phyloP scores from a whole-genome alignment of 495 filamentous ascomycete species.

The Polyplosphaeria fusca region DNA sequence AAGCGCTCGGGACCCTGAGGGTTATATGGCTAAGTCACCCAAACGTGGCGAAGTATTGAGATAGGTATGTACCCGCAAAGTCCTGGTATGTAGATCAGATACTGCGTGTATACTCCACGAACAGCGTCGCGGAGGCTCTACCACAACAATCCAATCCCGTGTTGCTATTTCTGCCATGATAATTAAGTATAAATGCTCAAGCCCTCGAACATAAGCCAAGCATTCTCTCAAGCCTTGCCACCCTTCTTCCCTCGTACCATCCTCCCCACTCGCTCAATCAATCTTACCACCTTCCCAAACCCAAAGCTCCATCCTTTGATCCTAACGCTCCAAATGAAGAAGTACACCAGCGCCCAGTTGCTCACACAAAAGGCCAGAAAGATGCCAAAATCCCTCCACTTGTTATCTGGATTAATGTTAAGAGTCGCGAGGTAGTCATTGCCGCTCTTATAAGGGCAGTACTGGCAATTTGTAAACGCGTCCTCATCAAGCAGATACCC shows the following conservation, averaged over 20 bases:
- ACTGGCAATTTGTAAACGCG: slow-evolving; percentile 61
- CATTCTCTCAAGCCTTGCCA: background rate
- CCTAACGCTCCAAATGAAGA: slow-evolving; percentile 77
- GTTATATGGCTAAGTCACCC: too few species aligned
- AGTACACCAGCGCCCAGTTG: slow-evolving; percentile 78
- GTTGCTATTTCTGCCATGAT: too few species aligned
- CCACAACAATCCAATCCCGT: too few species aligned
- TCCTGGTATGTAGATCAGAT: too few species aligned
- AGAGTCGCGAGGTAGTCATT: slow-evolving; percentile 65
- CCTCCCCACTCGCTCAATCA: slow-evolving; percentile 31
- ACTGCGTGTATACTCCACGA: too few species aligned
- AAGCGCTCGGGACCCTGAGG: too few species aligned
- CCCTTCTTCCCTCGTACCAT: slow-evolving; percentile 29
- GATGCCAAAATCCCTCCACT: slow-evolving; percentile 76
- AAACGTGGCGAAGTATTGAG: too few species aligned
- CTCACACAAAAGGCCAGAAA: slow-evolving; percentile 72
- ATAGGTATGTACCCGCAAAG: too few species aligned
- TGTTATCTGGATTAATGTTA: slow-evolving; percentile 61
- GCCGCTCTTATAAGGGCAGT: slow-evolving; percentile 61
- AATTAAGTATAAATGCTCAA: too few species aligned
- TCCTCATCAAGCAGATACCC: slow-evolving; percentile 55
- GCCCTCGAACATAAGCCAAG: too few species aligned
- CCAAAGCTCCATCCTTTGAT: slow-evolving; percentile 74
- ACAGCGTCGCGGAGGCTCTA: too few species aligned
- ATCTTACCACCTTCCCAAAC: slow-evolving; percentile 51